Base-by-base conservation (phyloP, 140 eudicot species). In the Bidens hawaiensis region DNA sequence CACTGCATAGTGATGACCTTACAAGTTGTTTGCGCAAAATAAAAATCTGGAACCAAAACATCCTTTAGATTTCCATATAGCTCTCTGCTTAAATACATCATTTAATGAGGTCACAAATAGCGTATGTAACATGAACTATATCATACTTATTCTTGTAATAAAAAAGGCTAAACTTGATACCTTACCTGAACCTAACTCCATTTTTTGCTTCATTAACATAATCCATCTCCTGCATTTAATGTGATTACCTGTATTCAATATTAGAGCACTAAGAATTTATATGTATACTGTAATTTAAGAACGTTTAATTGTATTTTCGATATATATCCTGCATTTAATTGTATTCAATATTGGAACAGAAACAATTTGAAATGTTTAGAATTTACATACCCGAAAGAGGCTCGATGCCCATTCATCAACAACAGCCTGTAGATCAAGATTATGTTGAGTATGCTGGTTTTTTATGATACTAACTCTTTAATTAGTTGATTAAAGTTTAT, bases 171-270 rank as follows among this genome's bases (percentile, higher is more conserved):
- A 46, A 23, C 74, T 18, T 22, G 9, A 52, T 69, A 57, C 65
- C 51, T 59, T 61, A 93, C 99, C 86, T 85, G 82, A 93, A 93
- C 69, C 71, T 83, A 27, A 82, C 48, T 70, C 97, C 99, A 71
- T 93, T 93, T 43, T 77, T 68, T 62, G 97, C 99, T 83, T 93
- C 99, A 31, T 56, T 85, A 68, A 74, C 78, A 73, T 93, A 93
- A 84, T 93, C 94, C 99, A 93, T 93, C 99, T 93, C 99, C 99
- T 93, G 99, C 99, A 93, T 88, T 88, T 70, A 93, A 93, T 81
- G 81, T 82, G 93, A 93, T 82, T 72, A 85, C 99, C 96, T 93
- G 98, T 91, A 93, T 93, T 93, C 99, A 93, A 87, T 93, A 80
- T 72, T 81, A 72, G 78, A 84, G 89, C 83, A 66, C 96, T 87